Base-by-base conservation (phyloP, 2,329 filamentous ascomycete species). In the Exophiala oligosperma region DNA sequence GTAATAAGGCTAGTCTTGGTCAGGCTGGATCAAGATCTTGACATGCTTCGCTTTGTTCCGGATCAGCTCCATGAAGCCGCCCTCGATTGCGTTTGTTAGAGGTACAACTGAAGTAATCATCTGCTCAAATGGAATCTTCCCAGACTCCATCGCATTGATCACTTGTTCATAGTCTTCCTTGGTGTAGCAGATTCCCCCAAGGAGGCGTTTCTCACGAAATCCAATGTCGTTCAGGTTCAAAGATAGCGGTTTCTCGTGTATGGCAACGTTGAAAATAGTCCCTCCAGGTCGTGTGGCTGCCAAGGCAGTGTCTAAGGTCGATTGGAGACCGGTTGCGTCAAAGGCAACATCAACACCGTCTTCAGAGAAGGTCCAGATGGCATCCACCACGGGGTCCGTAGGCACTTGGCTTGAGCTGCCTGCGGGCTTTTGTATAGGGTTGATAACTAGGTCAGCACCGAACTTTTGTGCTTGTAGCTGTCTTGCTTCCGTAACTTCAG, bases 21-120 rank as follows among this genome's bases (percentile, higher is more conserved):
- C 37, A 52, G 56, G 38, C 47, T 65, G 55, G 23, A 87, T 80
- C 43, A 87, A 63, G 29, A 87, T 82, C 71, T 87, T 87, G 17
- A 86, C 82, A 64, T 87, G 82, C 49, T 78, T 81, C 38, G 86
- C 82, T 64, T 83, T 84, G 61, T 86, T 79, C 8, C 80, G 70
- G 28, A 85, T 80, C 51, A 87, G 70, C 1, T 81, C 76, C 59
- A 79, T 76, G 63, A 87, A 82, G 0, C 83, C 84, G 32, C 81
- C 76, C 29, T 85, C 77, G 0, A 84, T 81, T 9, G 85, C 69
- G 21, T 82, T 73, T n/a, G 82, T 77, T 38, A 87, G 70, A 43
- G 72, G 69, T 29, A 87, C 81, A 63, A 75, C 82, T 51, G 79
- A 76, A 0, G 84, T 87, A 44, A 88, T 84, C 84, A 87, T 86